Base-by-base conservation (phyloP, 2,329 filamentous ascomycete species). In the Neoscytalidium dimidiatum region DNA sequence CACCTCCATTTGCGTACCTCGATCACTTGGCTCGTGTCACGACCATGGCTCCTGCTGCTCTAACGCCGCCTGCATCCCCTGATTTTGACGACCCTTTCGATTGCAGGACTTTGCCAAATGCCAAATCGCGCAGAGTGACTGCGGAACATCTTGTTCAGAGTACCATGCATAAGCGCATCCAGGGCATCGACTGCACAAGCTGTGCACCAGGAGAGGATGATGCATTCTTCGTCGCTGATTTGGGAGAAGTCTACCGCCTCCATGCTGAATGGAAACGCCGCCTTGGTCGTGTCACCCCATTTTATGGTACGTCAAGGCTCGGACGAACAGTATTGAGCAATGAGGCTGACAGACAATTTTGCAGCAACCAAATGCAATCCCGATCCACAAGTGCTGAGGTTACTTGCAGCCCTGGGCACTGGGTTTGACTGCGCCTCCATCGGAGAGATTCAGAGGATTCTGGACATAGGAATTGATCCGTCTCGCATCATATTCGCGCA, bases 381-480 rank as follows among this genome's bases (percentile, higher is more conserved):
- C 33, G 93, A 97, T 80, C 86, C 89, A 60, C 88, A 90, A 80
- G 88, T 97, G 67, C 84, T 97, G 70, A 88, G 89, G 74, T 89
- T 97, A 69, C 88, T 97, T 71, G 88, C 92, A 68, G 88, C 87
- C 69, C 86, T 97, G 69, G 94, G 93, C 75, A 94, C 92, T 69
- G 93, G 94, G 72, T 97, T 97, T 77, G 94, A 97, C 81, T 97
- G 94, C 80, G 94, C 94, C 69, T 97, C 93, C 79, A 96, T 96
- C 85, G 85, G 88, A 68, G 94, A 97, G 82, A 96, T 97, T 71
- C 92, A 97, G 77, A 88, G 92, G 79, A 90, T 96, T 68, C 84
- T 97, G 52, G 82, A 84, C 73, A 86, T 92, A 76, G 92, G 92
- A 70, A 85, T 95, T 70, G 88, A 90, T 74, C 91, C 94, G 11